Evolutionary conservation across 129 eudicot genomes (phyloP).

Genomic region (Helianthus tuberosus): DNA sequence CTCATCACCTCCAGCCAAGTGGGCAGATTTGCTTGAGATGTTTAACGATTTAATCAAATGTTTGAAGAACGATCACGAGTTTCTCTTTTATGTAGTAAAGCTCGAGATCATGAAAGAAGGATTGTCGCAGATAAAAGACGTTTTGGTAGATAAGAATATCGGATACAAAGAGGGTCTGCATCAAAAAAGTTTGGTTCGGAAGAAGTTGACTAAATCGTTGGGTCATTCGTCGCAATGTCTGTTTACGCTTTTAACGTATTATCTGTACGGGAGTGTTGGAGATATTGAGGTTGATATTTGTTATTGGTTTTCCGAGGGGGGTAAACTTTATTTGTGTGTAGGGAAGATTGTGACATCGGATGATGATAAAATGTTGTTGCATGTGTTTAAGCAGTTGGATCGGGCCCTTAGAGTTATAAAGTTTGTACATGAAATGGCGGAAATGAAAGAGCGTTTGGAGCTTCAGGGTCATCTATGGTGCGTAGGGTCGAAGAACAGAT

Average conservation of each 20-base stretch:
- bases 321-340: conserved; percentile 51
- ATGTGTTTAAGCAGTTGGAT: conserved; percentile 71
- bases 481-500: conserved; percentile 56
- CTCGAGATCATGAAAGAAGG: conserved; percentile 95
- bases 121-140: conserved; percentile 74
- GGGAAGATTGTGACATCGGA: conserved; percentile 79
- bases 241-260: conserved; percentile 74
- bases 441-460: conserved; percentile 63
- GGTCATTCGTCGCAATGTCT: conserved; percentile 87
- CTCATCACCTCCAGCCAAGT: conserved; percentile 49
- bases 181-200: conserved; percentile 67
- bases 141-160: conserved; percentile 72
- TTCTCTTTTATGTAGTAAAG: conserved; percentile 51
- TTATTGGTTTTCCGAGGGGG: conserved; percentile 52
- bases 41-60: conserved; percentile 58
- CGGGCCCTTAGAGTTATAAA: conserved; percentile 63
- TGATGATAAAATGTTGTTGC: conserved; percentile 59
- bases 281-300: conserved; percentile 74
- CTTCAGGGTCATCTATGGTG: conserved; percentile 89
- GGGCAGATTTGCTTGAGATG: conserved; percentile 91
- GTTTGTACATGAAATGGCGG: conserved; percentile 73
- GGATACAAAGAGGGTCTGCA: conserved; percentile 71
- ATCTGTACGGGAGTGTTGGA: conserved; percentile 56
- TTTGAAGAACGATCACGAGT: conserved; percentile 56
- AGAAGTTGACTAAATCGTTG: conserved; percentile 65